Evolutionary conservation across 2,329 filamentous ascomycete species (phyloP).

Genomic region (Colletotrichum coccodes): DNA sequence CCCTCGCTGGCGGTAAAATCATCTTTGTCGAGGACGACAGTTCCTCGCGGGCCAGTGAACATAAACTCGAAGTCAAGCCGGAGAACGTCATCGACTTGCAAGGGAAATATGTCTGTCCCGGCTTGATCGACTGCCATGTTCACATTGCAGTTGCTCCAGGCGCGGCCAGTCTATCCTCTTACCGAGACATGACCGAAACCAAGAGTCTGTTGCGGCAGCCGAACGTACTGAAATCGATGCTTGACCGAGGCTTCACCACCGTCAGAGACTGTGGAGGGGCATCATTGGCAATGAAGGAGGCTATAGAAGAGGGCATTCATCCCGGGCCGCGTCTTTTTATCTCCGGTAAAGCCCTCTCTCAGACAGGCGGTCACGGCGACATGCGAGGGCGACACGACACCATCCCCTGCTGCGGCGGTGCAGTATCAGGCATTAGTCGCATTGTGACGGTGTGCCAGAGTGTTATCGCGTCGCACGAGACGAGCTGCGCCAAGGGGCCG

Average conservation of each 20-base stretch:
- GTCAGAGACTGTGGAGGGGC: slow-evolving; percentile 69
- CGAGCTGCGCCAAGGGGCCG: slow-evolving; percentile 63
- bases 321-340: slow-evolving; percentile 66
- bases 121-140: slow-evolving; percentile 46
- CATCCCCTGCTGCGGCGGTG: slow-evolving; percentile 56
- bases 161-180: slow-evolving; percentile 18
- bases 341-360: slow-evolving; percentile 61
- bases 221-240: slow-evolving; percentile 54
- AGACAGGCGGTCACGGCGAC: slow-evolving; percentile 69
- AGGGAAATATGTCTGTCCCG: slow-evolving; percentile 43
- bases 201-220: slow-evolving; percentile 56
- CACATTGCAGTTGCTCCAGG: slow-evolving; percentile 43
- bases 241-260: slow-evolving; percentile 68
- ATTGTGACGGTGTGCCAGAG: slow-evolving; percentile 64
- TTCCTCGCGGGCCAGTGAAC: neutral
- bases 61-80: neutral
- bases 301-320: slow-evolving; percentile 62
- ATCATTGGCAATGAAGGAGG: slow-evolving; percentile 62
- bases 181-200: slow-evolving; percentile 42
- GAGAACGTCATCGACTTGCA: slow-evolving; percentile 35
- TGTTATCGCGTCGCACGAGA: slow-evolving; percentile 64
- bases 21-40: neutral
- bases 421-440: slow-evolving; percentile 50
- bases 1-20: slow-evolving; percentile 47
- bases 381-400: slow-evolving; percentile 52